These are phyloP conservation scores for Phialocephala sp. DNA, from an alignment of 2,329 filamentous ascomycete species.

Conservation along the genomic window DNA sequence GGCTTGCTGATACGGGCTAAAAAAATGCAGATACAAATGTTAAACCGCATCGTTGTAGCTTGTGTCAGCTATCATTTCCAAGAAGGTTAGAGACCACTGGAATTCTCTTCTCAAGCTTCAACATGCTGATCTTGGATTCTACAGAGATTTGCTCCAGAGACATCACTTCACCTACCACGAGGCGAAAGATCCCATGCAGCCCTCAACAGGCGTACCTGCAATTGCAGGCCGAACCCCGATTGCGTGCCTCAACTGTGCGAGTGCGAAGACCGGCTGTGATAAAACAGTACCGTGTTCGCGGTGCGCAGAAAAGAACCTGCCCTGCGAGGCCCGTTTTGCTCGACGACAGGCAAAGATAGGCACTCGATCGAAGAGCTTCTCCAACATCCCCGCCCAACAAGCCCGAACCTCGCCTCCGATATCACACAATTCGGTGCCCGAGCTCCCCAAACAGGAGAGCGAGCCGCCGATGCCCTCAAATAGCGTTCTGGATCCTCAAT, in stretches of 20 bases:
- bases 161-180: slow-evolving; percentile 59
- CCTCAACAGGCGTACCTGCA: slow-evolving; percentile 51
- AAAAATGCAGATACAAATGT: slow-evolving; percentile 56
- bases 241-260: slow-evolving; percentile 56
- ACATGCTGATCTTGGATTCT: slow-evolving; percentile 24
- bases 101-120: not conserved
- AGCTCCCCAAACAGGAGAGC: slow-evolving; percentile 9
- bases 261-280: slow-evolving; percentile 57
- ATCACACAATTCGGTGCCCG: slow-evolving; percentile 16
- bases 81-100: slow-evolving; percentile 48
- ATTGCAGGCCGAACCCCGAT: slow-evolving; percentile 51
- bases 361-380: slow-evolving; percentile 17
- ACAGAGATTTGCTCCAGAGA: slow-evolving; percentile 55
- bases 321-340: slow-evolving; percentile 55
- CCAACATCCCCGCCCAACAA: slow-evolving; percentile 7
- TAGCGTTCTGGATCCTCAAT: slow-evolving; percentile 13
- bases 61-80: slow-evolving; percentile 56
- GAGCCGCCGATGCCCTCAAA: not conserved
- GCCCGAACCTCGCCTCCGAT: slow-evolving; percentile 6
- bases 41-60: slow-evolving; percentile 56
- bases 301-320: slow-evolving; percentile 55
- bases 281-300: slow-evolving; percentile 56
- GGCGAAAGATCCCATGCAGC: slow-evolving; percentile 53
- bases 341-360: slow-evolving; percentile 47
- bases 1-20: slow-evolving; percentile 19